Conservation (phyloP, 2,329 filamentous ascomycete species). For the Paecilomyces fulvus region DNA sequence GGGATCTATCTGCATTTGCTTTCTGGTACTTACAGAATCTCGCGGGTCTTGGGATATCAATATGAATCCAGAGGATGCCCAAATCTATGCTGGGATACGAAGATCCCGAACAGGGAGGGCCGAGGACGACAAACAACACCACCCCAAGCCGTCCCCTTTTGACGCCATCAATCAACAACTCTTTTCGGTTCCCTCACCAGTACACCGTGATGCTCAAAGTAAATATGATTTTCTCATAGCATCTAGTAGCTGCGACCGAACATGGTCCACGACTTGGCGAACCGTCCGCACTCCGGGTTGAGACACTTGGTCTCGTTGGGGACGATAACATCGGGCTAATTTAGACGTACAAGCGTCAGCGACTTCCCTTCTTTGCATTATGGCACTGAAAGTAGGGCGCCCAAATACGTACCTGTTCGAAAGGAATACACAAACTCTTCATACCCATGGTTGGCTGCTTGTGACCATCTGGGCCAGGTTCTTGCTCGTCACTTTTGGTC, state of each 20-base stretch:
- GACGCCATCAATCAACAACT: neutral
- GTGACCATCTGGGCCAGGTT: neutral
- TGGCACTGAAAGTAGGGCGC: neutral
- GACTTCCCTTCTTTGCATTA: neutral
- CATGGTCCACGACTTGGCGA: neutral
- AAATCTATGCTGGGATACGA: neutral
- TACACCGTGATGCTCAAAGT: neutral
- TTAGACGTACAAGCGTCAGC: neutral
- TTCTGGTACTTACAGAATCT: neutral
- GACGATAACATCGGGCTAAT: neutral
- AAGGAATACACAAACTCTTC: neutral
- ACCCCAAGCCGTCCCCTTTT: neutral
- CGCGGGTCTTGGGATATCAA: neutral
- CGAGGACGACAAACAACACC: neutral
- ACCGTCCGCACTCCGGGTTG: neutral
- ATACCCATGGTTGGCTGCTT: neutral
- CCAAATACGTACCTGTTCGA: neutral
- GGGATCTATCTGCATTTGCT: neutral
- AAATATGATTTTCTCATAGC: neutral
- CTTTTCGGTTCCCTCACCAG: neutral
- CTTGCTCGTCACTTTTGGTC: neutral
- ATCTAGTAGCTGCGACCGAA: neutral
- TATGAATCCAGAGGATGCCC: neutral
- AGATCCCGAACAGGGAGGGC: neutral
- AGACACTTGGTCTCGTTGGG: neutral